Evolutionary conservation across 495 filamentous ascomycete genomes (phyloP), one percentile per base, ranked within the genome.

Genomic region (Aspergillus baeticus): DNA sequence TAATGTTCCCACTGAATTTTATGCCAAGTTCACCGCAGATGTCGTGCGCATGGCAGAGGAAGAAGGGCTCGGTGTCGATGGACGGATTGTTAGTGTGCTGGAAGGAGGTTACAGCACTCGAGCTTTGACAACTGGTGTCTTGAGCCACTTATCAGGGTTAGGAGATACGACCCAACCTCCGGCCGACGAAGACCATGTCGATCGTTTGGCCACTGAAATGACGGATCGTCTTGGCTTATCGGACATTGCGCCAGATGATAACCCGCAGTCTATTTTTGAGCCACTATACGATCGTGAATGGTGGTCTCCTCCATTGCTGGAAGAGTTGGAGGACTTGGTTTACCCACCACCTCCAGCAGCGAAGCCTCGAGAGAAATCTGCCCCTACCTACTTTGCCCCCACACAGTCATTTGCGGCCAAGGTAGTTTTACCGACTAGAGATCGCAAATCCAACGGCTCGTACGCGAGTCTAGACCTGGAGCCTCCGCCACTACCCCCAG

Each of bases 41-140:
- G 81, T 96, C 3, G 87, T 93, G 13, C 79, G 77, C 5, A 75
- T 98, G 50, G 88, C 95, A 0, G 81, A 91, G 42, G 92, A 97
- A 68, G 88, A 89, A 58, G 86, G 81, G 4, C 81, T 87, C 10
- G 81, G 83, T 18, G 88, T 89, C 5, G 87, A 92, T 36, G 94
- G 94, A 7, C 78, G 94, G 17, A 77, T 97, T 26, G 84, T 98
- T 61, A 96, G 92, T 73, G 89, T 98, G 8, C 81, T 98, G 10
- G 94, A 98, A 68, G 94, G 94, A 21, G 94, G 94, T 0, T 98
- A 98, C 66, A 96, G 90, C 64, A 90, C 98, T 65, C 82, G 91
- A 47, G 94, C 94, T 18, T 69, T 98, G 49, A 88, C 81, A 62
- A 94, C 87, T 34, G 94, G 95, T 29, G 86, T 96, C 5, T 69